phyloP scores from a whole-genome alignment of 2,329 filamentous ascomycete genomes.

The Colletotrichum echinochloae region DNA sequence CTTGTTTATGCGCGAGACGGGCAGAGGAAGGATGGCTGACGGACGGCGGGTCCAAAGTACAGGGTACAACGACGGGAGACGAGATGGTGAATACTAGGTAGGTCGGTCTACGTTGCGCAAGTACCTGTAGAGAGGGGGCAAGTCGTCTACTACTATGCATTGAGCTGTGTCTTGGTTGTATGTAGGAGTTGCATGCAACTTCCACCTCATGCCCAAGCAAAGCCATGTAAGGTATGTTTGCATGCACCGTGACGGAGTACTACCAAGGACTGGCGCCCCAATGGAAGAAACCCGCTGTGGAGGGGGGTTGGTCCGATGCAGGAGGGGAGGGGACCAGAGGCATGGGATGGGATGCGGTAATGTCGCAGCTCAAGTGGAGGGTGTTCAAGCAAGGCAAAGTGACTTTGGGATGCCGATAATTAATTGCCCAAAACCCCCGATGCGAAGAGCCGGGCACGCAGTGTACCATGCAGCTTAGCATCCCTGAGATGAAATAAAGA shows the following conservation, averaged over 20 bases:
- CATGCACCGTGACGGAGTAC: neutral
- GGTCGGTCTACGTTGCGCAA: too few species aligned
- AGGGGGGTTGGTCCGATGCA: neutral
- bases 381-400: neutral
- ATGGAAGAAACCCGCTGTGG: neutral
- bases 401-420: constrained; percentile 5
- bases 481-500: neutral
- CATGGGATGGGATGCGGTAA: constrained; percentile 9
- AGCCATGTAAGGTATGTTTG: neutral
- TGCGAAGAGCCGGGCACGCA: neutral
- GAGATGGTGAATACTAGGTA: neutral
- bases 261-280: neutral
- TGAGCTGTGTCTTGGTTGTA: neutral
- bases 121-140: neutral
- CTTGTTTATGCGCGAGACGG: neutral
- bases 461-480: neutral
- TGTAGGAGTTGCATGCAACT: neutral
- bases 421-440: neutral
- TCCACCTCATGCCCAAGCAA: neutral
- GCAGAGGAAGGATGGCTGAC: neutral
- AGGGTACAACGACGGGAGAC: neutral
- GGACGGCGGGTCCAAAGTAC: neutral
- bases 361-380: constrained; percentile 28
- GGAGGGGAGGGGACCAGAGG: constrained; percentile 19
- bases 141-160: neutral